Evolutionary conservation across 768 basidiomycete genomes (phyloP), one percentile per base, ranked within the genome.

Genomic region (Russula virescens): DNA sequence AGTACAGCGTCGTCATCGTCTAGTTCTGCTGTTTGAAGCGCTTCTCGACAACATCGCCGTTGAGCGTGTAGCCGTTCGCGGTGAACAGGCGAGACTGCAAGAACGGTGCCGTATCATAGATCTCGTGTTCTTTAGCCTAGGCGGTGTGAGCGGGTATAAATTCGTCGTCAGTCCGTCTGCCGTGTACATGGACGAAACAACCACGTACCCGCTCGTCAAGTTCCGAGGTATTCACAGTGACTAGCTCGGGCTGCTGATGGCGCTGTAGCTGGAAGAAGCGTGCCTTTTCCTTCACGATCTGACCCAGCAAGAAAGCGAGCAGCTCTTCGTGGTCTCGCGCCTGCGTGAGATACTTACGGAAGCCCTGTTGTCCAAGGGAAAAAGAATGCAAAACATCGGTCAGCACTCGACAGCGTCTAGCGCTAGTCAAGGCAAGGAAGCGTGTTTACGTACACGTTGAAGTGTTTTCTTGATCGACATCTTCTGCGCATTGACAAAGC

Each of bases 401-500:
- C 42, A 43, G 13, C 13, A 38, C 13, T 11, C 38, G 13, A 38
- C 34, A 35, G 34, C 5, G 34, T 35, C 5, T 35, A 5, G 34
- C 10, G 34, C 34, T 10, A 38, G 2, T 38, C 5, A 6, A 11
- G 13, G 38, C 6, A 38, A 38, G 13, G 13, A 11, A 38, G 38
- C 50, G 61, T 23, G 61, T 25, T 26, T 19, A 80, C 86, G 68
- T 68, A 96, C 96, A 70, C 97, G 81, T 75, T 99, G 94, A 49
- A 99, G 78, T 3, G 94, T 95, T 78, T 94, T 97, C 81, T 98
- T 98, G 78, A 98, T 96, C 62, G 91, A 93, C 83, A 94, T 88
- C 80, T 99, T 99, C 74, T 99, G 97, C 28, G 97, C 90, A 68
- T 76, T 95, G 62, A 99, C 92, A 73, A 99, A 99, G 76, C 91